phyloP scores from a whole-genome alignment of 2,329 filamentous ascomycete genomes.

The Tolypocladium tropicale region DNA sequence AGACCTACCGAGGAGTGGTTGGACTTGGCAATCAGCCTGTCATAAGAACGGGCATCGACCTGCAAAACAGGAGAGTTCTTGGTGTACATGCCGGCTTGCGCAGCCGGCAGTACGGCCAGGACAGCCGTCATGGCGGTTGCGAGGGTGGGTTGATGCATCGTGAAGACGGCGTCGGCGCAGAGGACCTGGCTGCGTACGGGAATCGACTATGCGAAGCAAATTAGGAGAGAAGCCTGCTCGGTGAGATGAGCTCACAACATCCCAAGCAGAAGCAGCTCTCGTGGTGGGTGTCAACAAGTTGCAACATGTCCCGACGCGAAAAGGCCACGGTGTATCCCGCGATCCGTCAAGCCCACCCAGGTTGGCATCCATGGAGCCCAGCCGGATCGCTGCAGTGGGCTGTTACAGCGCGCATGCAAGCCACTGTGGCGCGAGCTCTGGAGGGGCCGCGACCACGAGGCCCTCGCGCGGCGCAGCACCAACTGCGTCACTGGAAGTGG shows the following conservation, averaged over 20 bases:
- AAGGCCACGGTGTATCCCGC: background rate
- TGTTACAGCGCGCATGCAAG: background rate
- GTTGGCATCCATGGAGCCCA: too few relatives aligned
- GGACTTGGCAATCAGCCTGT: constrained; percentile 72
- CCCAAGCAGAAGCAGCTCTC: background rate
- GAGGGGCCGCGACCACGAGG: constrained; percentile 2
- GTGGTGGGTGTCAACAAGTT: background rate
- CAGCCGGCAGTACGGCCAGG: constrained; percentile 36
- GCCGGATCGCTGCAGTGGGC: background rate
- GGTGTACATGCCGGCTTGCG: constrained; percentile 66
- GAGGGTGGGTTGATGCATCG: constrained; percentile 39
- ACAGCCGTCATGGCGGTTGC: constrained; percentile 17
- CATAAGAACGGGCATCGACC: constrained; percentile 68
- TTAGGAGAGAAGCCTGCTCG: background rate
- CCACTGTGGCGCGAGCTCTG: constrained; percentile 16
- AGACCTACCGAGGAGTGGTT: constrained; percentile 78
- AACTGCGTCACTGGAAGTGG: background rate
- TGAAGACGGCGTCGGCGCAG: background rate
- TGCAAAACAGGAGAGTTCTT: constrained; percentile 84
- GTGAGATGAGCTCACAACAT: background rate
- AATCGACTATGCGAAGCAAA: background rate
- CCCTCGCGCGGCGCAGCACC: background rate
- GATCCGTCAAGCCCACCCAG: background rate
- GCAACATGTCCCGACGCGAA: background rate
- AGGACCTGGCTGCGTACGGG: background rate